A percentile compares a stretch with the other conserved stretches of the same genome.
These are phyloP conservation scores for Centaurea solstitialis DNA, from an alignment of 129 eudicot genomes.

Conservation along the genomic window DNA sequence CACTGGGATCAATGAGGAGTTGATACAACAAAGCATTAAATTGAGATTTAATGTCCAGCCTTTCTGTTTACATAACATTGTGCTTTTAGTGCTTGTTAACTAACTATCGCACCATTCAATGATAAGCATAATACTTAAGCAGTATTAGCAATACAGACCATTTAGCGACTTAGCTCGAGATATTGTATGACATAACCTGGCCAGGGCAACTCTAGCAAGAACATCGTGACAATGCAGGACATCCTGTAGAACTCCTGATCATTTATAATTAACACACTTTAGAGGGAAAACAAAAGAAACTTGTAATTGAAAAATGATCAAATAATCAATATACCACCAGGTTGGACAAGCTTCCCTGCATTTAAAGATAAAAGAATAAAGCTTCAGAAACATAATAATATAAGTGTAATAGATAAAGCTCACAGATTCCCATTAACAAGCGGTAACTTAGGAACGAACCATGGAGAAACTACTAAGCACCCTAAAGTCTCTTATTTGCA, in stretches of 20 bases:
- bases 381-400: not conserved
- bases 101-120: not conserved
- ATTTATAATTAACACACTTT: conserved; percentile 16
- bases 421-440: not conserved
- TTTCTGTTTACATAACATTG: conserved; percentile 46
- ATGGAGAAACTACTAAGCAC: not conserved
- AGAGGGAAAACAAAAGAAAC: not conserved
- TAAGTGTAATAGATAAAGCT: not conserved
- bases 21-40: conserved; percentile 75
- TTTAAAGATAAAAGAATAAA: not conserved
- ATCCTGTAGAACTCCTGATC: conserved; percentile 73
- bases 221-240: conserved; percentile 77
- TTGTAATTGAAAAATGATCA: not conserved
- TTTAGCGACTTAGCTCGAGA: conserved; percentile 75
- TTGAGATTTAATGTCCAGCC: conserved; percentile 68
- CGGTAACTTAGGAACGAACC: not conserved
- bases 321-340: conserved; percentile 57
- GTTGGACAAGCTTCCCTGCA: conserved; percentile 69
- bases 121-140: not conserved
- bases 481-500: not conserved
- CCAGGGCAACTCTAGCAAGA: conserved; percentile 84
- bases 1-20: conserved; percentile 85
- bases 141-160: conserved; percentile 42
- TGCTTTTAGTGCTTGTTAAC: conserved; percentile 1
- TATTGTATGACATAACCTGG: conserved; percentile 63